Evolutionary conservation across 2,329 filamentous ascomycete genomes (phyloP), one percentile per base, ranked within the genome.

Genomic region (Cladosporium sp.): DNA sequence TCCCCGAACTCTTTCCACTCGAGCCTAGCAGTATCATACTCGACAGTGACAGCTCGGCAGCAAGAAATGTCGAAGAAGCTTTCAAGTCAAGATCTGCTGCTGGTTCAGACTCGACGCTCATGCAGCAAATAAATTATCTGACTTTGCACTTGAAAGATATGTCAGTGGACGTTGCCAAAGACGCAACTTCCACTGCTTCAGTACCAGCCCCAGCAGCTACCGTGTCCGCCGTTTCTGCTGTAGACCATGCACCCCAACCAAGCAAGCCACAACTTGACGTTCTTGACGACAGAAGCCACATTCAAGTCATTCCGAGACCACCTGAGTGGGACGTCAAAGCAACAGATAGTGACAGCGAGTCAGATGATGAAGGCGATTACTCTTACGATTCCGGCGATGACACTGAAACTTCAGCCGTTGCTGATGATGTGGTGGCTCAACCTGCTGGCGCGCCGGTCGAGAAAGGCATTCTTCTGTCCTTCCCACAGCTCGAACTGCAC

Each of bases 401-500:
- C 49, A 80, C 74, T 5, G 77, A 78, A 28, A 75, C 77, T 22
- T 74, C 75, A n/a, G 73, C 72, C 38, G 63, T 66, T 51, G 64
- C 65, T 17, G 67, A 72, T 3, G 74, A 77, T 25, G 62, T 62
- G 17, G 61, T 61, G 17, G 74, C 74, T 9, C 80, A 69, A 15
- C 62, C 71, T 4, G 62, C 72, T 6, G 70, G 74, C 3, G 74
- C 75, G 25, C 76, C 76, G 1, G 71, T 78, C 1, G 88, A 91
- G 67, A 79, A 81, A 55, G 90, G 90, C 22, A 88, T 90, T n/a
- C 84, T 89, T 56, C 79, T 95, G 7, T 90, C 87, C 0, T 91
- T 94, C 66, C 90, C 91, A 0, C 85, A 82, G 25, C 76, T 94
- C 59, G 89, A 93, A 67, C 81, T 95, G 1, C 82, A 90, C 69